These are phyloP conservation scores for Circinella minor DNA, from an alignment of 371 early-diverging fungal genomes.

Conservation along the genomic window DNA sequence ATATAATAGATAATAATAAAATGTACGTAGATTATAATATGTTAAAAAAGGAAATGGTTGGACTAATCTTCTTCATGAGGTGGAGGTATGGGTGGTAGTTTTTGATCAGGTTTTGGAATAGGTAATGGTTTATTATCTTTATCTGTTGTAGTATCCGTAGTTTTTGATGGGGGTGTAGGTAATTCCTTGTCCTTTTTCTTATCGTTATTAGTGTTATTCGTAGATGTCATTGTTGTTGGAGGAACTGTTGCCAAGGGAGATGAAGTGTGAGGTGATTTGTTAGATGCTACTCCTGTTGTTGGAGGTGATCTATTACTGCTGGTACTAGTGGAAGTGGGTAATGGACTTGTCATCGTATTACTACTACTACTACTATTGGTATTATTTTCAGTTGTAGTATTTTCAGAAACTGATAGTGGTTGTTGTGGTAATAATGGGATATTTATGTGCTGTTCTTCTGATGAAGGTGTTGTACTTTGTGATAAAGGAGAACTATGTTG, in stretches of 20 bases:
- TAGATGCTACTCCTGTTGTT: too few species aligned
- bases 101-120: background rate
- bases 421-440: too few species aligned
- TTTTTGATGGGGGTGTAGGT: background rate
- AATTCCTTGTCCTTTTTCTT: background rate
- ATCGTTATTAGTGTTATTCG: too few species aligned
- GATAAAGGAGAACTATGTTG: background rate
- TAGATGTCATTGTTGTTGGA: background rate
- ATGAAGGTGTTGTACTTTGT: background rate
- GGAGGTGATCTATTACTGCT: too few species aligned
- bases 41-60: background rate
- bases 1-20: too few species aligned
- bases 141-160: too few species aligned
- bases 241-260: background rate
- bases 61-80: constrained; percentile 5
- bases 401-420: too few species aligned
- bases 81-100: background rate
- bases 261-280: background rate
- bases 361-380: background rate
- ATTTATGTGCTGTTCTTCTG: too few species aligned
- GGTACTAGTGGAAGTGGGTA: too few species aligned
- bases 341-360: too few species aligned
- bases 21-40: constrained; percentile 18
- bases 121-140: background rate
- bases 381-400: background rate